Base-by-base conservation (phyloP, 306 rosid species). In the Vigna angularis region DNA sequence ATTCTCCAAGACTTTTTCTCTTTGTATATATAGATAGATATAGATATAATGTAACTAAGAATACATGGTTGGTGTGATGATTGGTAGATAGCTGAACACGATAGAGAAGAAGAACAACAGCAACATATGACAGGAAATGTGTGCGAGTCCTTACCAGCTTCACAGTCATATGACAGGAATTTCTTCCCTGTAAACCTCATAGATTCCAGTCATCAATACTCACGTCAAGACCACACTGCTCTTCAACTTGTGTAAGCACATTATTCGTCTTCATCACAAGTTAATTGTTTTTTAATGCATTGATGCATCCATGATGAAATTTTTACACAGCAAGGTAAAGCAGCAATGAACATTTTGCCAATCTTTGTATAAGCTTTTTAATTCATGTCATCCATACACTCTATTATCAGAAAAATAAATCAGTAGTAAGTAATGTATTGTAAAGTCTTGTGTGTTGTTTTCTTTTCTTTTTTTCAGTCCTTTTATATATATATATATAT, bases 221-320 rank as follows among this genome's bases (percentile, higher is more conserved):
- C 89, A 34, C 82, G 81, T 63, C 86, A 87, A 71, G 91, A 80
- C 26, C 93, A 84, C 15, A 89, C 96, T 30, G 84, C 96, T 76
- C 90, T 90, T 45, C 93, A 89, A 81, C 91, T 90, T 58, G 93
- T 87, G 87, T 91, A 89, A 89, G 90, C 12, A 75, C 72, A 58
- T 17, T 55, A 48, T 17, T 55, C 34, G n/a, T 24, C 36, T 45
- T 45, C 5, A 45, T 4, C 6, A 20, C 68, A 16, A 62, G 3
- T n/a, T 59, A 2, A 42, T 9, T 42, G 3, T 9, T 9, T 42
- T 36, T 42, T 9, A 9, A 42, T 9, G 3, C 13, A 9, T 42
- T 2, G 9, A 40, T 40, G 11, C 28, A 26, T 26, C 28, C 28
- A 26, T 26, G 28, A 26, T 26, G 3, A 26, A 26, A 26, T 26